Base-by-base conservation (phyloP, 2,329 filamentous ascomycete species). In the Blastomyces gilchristii region DNA sequence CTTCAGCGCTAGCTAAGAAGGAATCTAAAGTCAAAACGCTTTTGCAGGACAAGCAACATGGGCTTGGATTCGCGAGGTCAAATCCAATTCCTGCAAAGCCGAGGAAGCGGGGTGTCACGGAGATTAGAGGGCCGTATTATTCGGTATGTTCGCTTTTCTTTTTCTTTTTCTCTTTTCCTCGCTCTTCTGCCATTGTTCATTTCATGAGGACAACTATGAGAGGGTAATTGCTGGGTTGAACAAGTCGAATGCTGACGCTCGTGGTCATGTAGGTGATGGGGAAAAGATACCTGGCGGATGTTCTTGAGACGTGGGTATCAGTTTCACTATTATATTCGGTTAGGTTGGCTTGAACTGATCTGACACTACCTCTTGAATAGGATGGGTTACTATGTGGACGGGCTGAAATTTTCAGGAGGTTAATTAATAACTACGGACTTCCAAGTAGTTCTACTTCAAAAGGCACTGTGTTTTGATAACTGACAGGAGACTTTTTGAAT, bases 91-190 rank as follows among this genome's bases (percentile, higher is more conserved):
- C 79, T 0, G 70, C 73, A 4, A 83, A 84, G 69, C 81, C 81
- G 2, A 74, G 82, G 37, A 76, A 69, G 5, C 77, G 73, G 47
- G 80, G 78, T 4, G 80, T 83, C 6, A 83, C 82, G 0, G 82
- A 84, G 69, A 84, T 83, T 63, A 75, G 81, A 41, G 81, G 82
- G 0, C 81, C 81, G 7, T 83, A 83, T 68, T 84, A 83, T 69
- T 79, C 80, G 0, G 80, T 74, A 72, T 60, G 71, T 41, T 16
- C 18, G 41, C 5, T 22, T 22, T 4, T 2, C 1, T 2, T n/a
- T 41, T 39, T 12, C 1, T 37, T 1, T 9, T 37, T 37, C 9
- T 5, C 1, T 39, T 34, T 7, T 34, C 7, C 12, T 39, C 9
- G 37, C 9, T 39, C 37, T 12, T 57, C 9, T 41, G 22, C 22